Percentiles rank a stretch among this genome's conserved stretches.
phyloP scores from a whole-genome alignment of 2,329 filamentous ascomycete genomes.

The Pseudocercospora fijiensis region DNA sequence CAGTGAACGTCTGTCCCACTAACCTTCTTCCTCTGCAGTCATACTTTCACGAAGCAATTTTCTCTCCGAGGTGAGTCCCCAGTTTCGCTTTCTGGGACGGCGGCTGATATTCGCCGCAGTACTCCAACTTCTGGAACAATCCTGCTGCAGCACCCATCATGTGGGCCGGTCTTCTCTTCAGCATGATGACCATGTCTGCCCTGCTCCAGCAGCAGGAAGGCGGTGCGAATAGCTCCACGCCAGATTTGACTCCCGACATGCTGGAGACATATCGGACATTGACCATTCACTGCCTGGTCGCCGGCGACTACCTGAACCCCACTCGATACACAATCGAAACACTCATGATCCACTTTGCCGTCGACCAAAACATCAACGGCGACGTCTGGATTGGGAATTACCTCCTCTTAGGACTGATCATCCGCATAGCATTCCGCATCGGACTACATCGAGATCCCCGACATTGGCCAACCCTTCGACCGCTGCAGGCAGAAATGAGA shows the following conservation, averaged over 20 bases:
- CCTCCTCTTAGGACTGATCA: background rate
- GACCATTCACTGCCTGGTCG: slow-evolving; percentile 3
- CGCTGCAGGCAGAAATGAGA: slow-evolving; percentile 11
- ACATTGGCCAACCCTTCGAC: background rate
- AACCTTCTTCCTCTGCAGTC: background rate
- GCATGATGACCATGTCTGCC: slow-evolving; percentile 36
- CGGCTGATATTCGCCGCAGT: slow-evolving; percentile 32
- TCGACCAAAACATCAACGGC: background rate
- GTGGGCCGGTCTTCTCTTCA: slow-evolving; percentile 49
- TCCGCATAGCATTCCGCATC: slow-evolving; percentile 11
- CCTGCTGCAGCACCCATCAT: slow-evolving; percentile 41
- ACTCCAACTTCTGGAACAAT: slow-evolving; percentile 46
- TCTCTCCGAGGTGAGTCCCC: slow-evolving; percentile 7
- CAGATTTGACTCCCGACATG: background rate
- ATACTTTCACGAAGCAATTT: slow-evolving; percentile 6
- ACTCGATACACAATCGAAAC: slow-evolving; percentile 3
- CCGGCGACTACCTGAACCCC: slow-evolving; percentile 1
- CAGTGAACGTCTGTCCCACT: background rate
- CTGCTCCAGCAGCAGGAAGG: slow-evolving; percentile 8
- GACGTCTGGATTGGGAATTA: slow-evolving; percentile 8
- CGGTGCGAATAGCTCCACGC: background rate
- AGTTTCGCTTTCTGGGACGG: background rate
- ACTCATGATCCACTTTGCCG: slow-evolving; percentile 3
- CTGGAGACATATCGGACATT: slow-evolving; percentile 7
- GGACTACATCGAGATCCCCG: slow-evolving; percentile 12